Evolutionary conservation across 495 filamentous ascomycete species (phyloP).

Genomic region (Diplogelasinospora grovesii): DNA sequence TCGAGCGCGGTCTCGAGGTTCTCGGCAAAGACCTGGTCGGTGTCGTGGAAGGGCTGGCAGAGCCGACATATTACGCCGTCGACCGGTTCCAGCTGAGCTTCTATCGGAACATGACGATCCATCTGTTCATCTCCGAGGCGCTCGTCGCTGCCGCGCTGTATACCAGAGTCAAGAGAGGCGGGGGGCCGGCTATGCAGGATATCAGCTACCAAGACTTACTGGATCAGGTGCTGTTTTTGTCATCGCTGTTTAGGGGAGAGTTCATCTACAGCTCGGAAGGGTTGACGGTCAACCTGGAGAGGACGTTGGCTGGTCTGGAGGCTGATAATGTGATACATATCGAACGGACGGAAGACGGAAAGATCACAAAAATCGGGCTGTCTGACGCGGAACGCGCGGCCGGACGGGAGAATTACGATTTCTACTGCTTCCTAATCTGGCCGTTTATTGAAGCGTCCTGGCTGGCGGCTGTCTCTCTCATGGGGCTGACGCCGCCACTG

Average conservation of each 20-base stretch:
- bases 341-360: constrained; percentile 47
- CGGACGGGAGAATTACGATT: constrained; percentile 91
- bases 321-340: constrained; percentile 72
- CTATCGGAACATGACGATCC: constrained; percentile 98
- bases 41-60: constrained; percentile 65
- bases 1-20: constrained; percentile 84
- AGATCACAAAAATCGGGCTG: constrained; percentile 62
- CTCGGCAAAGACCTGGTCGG: constrained; percentile 84
- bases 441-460: constrained; percentile 91
- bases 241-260: constrained; percentile 87
- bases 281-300: constrained; percentile 67
- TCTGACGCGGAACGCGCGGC: constrained; percentile 63
- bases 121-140: constrained; percentile 89
- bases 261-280: constrained; percentile 94
- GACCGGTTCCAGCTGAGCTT: constrained; percentile 96
- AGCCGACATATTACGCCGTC: constrained; percentile 87
- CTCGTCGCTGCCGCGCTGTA: constrained; percentile 87
- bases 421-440: constrained; percentile 98
- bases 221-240: constrained; percentile 80
- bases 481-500: constrained; percentile 73
- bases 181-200: constrained; percentile 70
- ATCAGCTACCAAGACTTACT: constrained; percentile 65
- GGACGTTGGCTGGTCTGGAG: constrained; percentile 69
- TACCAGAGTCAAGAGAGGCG: constrained; percentile 79
- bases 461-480: constrained; percentile 80